Conservation (phyloP, 148 eudicot species). For the Rheum nobile region DNA sequence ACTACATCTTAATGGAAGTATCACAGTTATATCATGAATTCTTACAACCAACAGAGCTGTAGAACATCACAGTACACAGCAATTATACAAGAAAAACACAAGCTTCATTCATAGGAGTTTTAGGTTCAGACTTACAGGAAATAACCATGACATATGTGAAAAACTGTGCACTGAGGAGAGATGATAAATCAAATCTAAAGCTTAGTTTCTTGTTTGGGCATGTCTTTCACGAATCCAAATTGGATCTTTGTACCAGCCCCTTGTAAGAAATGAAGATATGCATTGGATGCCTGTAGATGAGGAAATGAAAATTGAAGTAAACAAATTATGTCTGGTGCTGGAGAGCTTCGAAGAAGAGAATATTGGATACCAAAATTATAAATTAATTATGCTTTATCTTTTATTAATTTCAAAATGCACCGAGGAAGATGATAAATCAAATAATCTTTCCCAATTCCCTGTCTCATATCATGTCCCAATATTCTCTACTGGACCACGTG, state of each 20-base stretch:
- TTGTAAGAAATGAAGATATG: constrained; percentile 49
- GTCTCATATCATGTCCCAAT: too few relatives aligned
- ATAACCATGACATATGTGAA: constrained; percentile 72
- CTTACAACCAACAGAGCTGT: background rate
- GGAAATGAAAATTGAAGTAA: constrained; percentile 1
- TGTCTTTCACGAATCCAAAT: constrained; percentile 79
- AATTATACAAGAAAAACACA: background rate
- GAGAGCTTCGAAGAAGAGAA: background rate
- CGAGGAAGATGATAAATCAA: too few relatives aligned
- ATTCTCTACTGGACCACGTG: too few relatives aligned
- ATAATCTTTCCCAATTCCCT: too few relatives aligned
- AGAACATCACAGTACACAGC: background rate
- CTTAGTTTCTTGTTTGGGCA: constrained; percentile 73
- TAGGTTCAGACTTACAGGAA: constrained; percentile 56
- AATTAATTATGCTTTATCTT: background rate
- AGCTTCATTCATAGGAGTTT: background rate
- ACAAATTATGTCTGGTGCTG: background rate
- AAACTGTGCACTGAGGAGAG: constrained; percentile 74
- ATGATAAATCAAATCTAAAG: constrained; percentile 54
- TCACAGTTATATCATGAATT: background rate
- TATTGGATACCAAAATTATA: background rate
- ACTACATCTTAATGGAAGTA: background rate
- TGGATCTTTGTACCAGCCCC: constrained; percentile 45
- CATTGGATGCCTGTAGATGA: constrained; percentile 63
- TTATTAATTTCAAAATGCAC: too few relatives aligned